Base-by-base conservation (phyloP, 148 eudicot species). In the Simmondsia chinensis region DNA sequence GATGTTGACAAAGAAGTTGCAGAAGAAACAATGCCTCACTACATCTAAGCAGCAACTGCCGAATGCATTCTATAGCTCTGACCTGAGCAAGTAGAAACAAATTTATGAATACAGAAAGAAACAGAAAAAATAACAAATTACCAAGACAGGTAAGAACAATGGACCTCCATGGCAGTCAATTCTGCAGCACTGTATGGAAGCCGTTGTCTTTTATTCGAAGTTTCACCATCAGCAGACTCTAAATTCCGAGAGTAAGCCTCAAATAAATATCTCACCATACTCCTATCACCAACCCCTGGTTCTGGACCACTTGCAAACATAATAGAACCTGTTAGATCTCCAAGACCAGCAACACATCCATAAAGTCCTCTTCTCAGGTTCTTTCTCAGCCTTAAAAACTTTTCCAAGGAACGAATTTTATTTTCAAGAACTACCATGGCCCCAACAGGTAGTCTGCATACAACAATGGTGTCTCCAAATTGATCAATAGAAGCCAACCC, bases 331-430 rank as follows among this genome's bases (percentile, higher is more conserved):
- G 88, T 86, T 68, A 82, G 50, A 54, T 85, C 99, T 43, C 99
- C 95, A 31, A 91, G 69, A 44, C 95, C 88, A 54, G 89, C 83
- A 66, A 86, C 99, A 66, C 61, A 75, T 34, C 94, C 95, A 53
- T 91, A 91, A 13, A 91, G 76, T 57, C 99, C 99, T 54, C 99
- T 64, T 68, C 89, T 91, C 57, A 79, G 99, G 65, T 77, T 79
- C 68, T 73, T 79, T 30, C 99, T 74, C 23, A 80, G 79, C 54
- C 81, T 79, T 43, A 86, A 50, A 63, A 85, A 82, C 60, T 56
- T 86, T 70, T 91, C 99, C 49, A 91, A 41, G 26, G 83, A 82
- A 36, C 99, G 94, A 51, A 91, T 54, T 67, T 91, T 86, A 43
- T 75, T 87, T 64, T 85, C 99, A 54, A 91, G 95, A 46, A 86